Percentiles rank a stretch among this genome's conserved stretches.
phyloP scores from a whole-genome alignment of 2,329 filamentous ascomycete genomes.

The Diaporthe longicolla region DNA sequence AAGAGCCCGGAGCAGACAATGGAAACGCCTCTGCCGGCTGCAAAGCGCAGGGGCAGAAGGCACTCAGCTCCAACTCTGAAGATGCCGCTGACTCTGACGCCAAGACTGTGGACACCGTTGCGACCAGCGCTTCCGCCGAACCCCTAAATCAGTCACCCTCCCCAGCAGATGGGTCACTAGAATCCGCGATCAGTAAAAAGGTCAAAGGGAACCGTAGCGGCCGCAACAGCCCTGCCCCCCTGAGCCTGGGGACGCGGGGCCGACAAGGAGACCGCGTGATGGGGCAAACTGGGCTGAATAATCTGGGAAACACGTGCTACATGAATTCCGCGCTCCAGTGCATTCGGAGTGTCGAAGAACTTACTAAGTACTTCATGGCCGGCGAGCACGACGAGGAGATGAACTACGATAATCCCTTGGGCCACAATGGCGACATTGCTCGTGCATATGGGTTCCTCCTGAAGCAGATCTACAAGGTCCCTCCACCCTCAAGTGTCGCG shows the following conservation, averaged over 20 bases:
- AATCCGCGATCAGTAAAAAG: conserved; percentile 30
- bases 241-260: conserved; percentile 77
- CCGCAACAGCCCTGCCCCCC: conserved; percentile 76
- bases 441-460: conserved; percentile 84
- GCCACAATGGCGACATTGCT: conserved; percentile 89
- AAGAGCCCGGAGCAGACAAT: neutral
- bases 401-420: conserved; percentile 87
- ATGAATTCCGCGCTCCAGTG: conserved; percentile 99
- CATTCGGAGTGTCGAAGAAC: conserved; percentile 90
- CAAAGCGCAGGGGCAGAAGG: conserved; percentile 34
- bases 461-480: conserved; percentile 81
- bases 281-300: conserved; percentile 87
- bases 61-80: conserved; percentile 38
- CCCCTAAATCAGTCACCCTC: conserved; percentile 47
- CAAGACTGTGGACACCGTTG: conserved; percentile 38
- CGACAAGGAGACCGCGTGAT: conserved; percentile 78
- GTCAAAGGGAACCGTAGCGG: conserved; percentile 67
- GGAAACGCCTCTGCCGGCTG: conserved; percentile 7
- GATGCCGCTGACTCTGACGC: conserved; percentile 37
- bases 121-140: conserved; percentile 44
- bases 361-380: conserved; percentile 90
- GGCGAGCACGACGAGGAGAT: conserved; percentile 83
- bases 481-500: conserved; percentile 75
- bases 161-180: conserved; percentile 35
- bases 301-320: conserved; percentile 97